Percentiles rank a stretch among this genome's conserved stretches.
phyloP scores from a whole-genome alignment of 2,329 filamentous ascomycete genomes.

The Tolypocladium ophioglossoides region DNA sequence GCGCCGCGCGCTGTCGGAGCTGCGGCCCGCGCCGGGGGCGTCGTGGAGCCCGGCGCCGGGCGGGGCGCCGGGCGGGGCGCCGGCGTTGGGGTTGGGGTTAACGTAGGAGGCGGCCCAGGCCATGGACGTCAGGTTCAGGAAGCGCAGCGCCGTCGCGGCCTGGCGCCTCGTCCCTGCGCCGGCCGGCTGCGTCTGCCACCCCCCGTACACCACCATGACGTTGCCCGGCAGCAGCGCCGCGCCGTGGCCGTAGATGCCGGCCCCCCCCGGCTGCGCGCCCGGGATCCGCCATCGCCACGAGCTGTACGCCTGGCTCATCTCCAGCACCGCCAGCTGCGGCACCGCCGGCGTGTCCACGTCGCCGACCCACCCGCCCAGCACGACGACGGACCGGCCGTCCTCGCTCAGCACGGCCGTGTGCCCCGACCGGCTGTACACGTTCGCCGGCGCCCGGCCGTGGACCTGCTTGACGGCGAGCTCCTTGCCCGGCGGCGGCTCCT shows the following conservation, averaged over 20 bases:
- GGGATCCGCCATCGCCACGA: slow-evolving; percentile 65
- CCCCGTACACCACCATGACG: slow-evolving; percentile 58
- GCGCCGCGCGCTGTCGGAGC: slow-evolving; percentile 12
- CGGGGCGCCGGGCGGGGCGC: too few relatives aligned
- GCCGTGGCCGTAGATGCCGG: slow-evolving; percentile 52
- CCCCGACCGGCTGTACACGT: slow-evolving; percentile 72
- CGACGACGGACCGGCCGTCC: slow-evolving; percentile 65
- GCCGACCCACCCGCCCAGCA: slow-evolving; percentile 90
- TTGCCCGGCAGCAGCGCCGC: slow-evolving; percentile 54
- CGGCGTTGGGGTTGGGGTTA: slow-evolving; percentile 35
- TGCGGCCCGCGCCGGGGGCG: slow-evolving; percentile 12
- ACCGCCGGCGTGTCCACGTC: slow-evolving; percentile 63
- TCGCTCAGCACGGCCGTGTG: slow-evolving; percentile 75
- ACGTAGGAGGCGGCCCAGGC: slow-evolving; percentile 40
- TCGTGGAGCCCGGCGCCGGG: slow-evolving; percentile 1
- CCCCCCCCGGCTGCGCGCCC: slow-evolving; percentile 29
- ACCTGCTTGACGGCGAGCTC: not conserved
- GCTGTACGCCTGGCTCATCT: slow-evolving; percentile 65
- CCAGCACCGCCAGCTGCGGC: slow-evolving; percentile 70
- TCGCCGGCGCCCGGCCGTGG: not conserved
- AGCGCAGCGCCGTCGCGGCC: slow-evolving; percentile 22
- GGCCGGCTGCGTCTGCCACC: slow-evolving; percentile 37
- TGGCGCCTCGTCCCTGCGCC: slow-evolving; percentile 22
- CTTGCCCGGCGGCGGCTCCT: not conserved
- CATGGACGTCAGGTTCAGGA: slow-evolving; percentile 48